A percentile compares a stretch with the other conserved stretches of the same genome.
These are phyloP conservation scores for Malus sylvestris DNA, from an alignment of 306 rosid species.

Conservation along the genomic window DNA sequence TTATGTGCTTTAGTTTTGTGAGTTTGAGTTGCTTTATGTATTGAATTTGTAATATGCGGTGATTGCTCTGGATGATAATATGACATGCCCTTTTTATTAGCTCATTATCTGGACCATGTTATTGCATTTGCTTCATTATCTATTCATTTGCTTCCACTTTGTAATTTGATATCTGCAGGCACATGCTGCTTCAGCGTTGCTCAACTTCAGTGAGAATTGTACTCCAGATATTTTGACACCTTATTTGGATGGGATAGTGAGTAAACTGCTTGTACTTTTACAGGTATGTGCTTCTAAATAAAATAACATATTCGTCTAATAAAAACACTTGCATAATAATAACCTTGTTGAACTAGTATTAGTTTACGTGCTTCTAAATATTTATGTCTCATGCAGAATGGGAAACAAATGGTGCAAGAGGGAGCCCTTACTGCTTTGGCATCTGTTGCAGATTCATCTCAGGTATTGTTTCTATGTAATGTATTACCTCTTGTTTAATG, in stretches of 20 bases:
- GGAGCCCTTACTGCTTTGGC: constrained; percentile 99
- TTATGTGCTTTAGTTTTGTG: neutral
- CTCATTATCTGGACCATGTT: neutral
- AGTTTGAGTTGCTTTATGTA: neutral
- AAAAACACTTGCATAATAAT: neutral
- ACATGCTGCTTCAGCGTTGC: constrained; percentile 99
- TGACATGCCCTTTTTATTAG: neutral
- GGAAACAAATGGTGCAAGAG: constrained; percentile 99
- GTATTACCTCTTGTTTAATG: neutral
- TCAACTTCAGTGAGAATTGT: constrained; percentile 97
- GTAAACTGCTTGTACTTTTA: constrained; percentile 88
- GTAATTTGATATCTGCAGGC: constrained; percentile 47
- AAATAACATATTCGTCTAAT: neutral
- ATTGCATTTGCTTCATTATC: neutral
- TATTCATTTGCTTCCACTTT: neutral
- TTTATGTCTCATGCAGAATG: constrained; percentile 51
- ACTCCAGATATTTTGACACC: constrained; percentile 87
- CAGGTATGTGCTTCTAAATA: constrained; percentile 48
- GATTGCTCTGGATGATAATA: neutral
- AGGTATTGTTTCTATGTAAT: constrained; percentile 41
- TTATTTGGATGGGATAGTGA: constrained; percentile 84
- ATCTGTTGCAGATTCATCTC: constrained; percentile 99
- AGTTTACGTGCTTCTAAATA: neutral
- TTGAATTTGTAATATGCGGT: neutral
- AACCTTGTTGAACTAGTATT: neutral